Evolutionary conservation across 164 flowering plant genomes (phyloP).

Genomic region (Hamamelis virginiana): DNA sequence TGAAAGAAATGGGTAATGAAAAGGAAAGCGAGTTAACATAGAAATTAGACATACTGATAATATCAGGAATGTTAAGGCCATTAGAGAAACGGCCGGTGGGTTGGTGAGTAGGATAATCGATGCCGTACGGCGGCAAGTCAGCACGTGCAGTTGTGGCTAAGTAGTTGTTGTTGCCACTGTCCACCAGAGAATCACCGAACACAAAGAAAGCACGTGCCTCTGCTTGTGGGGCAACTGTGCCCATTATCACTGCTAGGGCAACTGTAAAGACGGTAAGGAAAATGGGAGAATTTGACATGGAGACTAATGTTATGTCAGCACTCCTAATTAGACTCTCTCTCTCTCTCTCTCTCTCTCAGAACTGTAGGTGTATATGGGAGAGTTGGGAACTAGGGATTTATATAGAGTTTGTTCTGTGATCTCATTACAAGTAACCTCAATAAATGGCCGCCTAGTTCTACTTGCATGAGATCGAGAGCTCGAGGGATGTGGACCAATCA

Average conservation of each 20-base stretch:
- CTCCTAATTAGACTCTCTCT: neutral
- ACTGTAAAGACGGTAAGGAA: neutral
- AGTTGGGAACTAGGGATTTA: neutral
- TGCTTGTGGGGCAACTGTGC: neutral
- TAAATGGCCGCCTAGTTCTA: neutral
- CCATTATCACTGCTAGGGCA: slow-evolving; percentile 5
- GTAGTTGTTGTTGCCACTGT: slow-evolving; percentile 79
- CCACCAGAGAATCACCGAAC: slow-evolving; percentile 88
- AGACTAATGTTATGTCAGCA: neutral
- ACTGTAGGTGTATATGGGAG: neutral
- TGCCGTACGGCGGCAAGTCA: slow-evolving; percentile 75
- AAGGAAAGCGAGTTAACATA: neutral
- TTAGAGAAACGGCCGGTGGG: slow-evolving; percentile 90
- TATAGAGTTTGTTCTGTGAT: neutral
- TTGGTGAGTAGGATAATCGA: slow-evolving; percentile 63
- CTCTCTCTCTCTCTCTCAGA: neutral
- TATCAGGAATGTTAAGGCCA: slow-evolving; percentile 76
- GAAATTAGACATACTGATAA: slow-evolving; percentile 46
- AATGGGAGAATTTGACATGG: slow-evolving; percentile 4
- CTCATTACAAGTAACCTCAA: neutral
- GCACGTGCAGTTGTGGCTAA: slow-evolving; percentile 72
- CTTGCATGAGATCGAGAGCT: neutral
- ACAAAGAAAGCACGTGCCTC: slow-evolving; percentile 64
- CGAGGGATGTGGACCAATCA: too few species aligned
- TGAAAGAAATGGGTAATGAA: neutral